A percentile compares a stretch with the other conserved stretches of the same genome.
Conservation (phyloP, 129 eudicot genomes). For the Arctium lappa region DNA sequence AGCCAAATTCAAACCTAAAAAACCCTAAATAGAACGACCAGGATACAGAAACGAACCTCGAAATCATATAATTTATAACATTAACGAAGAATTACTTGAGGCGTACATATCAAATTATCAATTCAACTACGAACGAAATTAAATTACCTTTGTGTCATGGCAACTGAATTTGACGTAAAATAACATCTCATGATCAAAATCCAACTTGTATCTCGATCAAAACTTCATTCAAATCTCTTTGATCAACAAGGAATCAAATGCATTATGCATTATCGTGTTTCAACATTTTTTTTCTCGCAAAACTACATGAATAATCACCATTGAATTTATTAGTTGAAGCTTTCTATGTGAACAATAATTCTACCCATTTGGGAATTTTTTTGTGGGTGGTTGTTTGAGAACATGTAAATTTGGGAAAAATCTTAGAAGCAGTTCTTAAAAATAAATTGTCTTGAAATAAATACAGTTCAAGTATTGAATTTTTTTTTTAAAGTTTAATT, state of each 20-base stretch:
- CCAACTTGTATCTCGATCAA: constrained; percentile 4
- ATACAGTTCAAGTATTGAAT: background rate
- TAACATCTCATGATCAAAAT: background rate
- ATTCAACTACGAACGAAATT: background rate
- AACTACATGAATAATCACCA: background rate
- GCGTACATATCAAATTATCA: background rate
- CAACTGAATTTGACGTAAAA: background rate
- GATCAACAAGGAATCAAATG: background rate
- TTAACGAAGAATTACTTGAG: background rate
- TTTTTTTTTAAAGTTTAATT: background rate
- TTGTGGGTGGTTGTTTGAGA: constrained; percentile 2
- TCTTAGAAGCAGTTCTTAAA: background rate
- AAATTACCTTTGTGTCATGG: constrained; percentile 10
- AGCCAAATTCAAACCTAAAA: background rate
- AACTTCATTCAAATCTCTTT: background rate
- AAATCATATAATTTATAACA: background rate
- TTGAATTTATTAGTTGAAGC: background rate
- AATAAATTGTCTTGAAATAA: background rate
- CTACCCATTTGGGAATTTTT: background rate
- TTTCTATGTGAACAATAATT: background rate
- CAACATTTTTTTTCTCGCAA: background rate
- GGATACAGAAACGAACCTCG: background rate
- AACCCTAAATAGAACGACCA: constrained; percentile 8
- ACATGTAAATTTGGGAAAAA: background rate
- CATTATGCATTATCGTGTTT: background rate